These are phyloP conservation scores for Rhizopogon vesiculosus DNA, from an alignment of 768 basidiomycete genomes.

Conservation along the genomic window DNA sequence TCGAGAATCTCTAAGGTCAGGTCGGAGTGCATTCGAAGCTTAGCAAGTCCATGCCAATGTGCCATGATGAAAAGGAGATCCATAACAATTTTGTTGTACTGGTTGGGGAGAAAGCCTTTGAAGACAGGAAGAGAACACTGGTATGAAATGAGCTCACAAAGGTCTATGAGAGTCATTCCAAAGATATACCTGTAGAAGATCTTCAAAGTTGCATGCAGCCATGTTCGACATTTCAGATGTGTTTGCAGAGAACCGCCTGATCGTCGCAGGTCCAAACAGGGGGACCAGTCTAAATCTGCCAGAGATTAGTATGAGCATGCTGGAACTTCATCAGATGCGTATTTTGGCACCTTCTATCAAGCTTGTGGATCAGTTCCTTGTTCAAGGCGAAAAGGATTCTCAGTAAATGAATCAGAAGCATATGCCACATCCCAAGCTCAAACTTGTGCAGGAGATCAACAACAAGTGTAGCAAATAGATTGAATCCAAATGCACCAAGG, in stretches of 20 bases:
- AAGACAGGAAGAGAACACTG: constrained; percentile 29
- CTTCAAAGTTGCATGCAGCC: constrained; percentile 34
- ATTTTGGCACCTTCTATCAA: constrained; percentile 17
- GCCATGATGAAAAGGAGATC: constrained; percentile 13
- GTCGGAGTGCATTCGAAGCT: constrained; percentile 25
- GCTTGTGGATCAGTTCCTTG: background rate
- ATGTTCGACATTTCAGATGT: constrained; percentile 28
- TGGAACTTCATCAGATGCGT: background rate
- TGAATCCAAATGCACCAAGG: constrained; percentile 13
- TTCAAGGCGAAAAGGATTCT: constrained; percentile 20
- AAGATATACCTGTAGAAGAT: constrained; percentile 23
- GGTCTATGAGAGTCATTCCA: background rate
- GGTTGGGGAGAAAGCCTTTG: constrained; percentile 19
- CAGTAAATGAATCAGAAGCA: constrained; percentile 29
- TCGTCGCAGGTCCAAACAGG: constrained; percentile 26
- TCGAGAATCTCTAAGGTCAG: constrained; percentile 12
- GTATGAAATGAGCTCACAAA: background rate
- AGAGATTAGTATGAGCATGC: constrained; percentile 1
- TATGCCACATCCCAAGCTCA: constrained; percentile 35
- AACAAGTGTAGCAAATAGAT: constrained; percentile 21
- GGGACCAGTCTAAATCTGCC: constrained; percentile 24
- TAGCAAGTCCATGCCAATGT: constrained; percentile 27
- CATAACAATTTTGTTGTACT: constrained; percentile 10
- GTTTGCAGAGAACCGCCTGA: constrained; percentile 25
- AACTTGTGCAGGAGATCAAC: constrained; percentile 35